Evolutionary conservation across 768 basidiomycete genomes (phyloP), one percentile per base, ranked within the genome.

Genomic region (Cubamyces sp.): DNA sequence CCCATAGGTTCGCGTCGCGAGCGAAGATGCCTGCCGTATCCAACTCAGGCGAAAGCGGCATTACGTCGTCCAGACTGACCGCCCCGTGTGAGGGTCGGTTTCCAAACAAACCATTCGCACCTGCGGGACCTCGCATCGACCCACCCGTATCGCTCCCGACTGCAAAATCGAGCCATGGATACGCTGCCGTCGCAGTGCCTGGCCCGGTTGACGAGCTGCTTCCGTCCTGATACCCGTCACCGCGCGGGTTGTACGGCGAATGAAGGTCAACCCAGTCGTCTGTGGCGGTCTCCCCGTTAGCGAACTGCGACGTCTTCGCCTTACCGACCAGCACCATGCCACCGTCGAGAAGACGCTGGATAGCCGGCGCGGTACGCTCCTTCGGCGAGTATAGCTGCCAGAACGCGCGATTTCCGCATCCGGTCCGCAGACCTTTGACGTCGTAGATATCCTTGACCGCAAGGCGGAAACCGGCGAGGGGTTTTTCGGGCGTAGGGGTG

Each of bases 241-340:
- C 71, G n/a, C 73, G 68, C 25, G 71, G 72, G 61, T 73, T 73
- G 65, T 69, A 73, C 50, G 73, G 72, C 26, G 71, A 66, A 47
- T 72, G 71, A 14, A 71, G 64, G 64, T 74, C 73, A 34, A 74
- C 70, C 73, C 73, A 74, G 64, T 74, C 73, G 39, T 64, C 70
- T 23, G 73, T 74, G 3, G 73, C 73, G 16, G 63, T 64, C 65
- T 73, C 77, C 3, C 80, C 81, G 64, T 81, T 81, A n/a, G 80
- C 81, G 64, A 82, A 83, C 64, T 82, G 81, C 0, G 81, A 80
- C 9, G 81, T 81, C 59, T 81, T 82, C 8, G 80, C 79, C 68
- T 85, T 86, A 39, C 84, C 84, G 2, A 86, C 76, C 63, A 84
- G 71, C 12, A 79, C 71, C 18, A 81, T 81, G 23, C 85, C 85